A percentile compares a stretch with the other conserved stretches of the same genome.
Conservation (phyloP, 2,329 filamentous ascomycete genomes). For the Coniochaeta sp. region DNA sequence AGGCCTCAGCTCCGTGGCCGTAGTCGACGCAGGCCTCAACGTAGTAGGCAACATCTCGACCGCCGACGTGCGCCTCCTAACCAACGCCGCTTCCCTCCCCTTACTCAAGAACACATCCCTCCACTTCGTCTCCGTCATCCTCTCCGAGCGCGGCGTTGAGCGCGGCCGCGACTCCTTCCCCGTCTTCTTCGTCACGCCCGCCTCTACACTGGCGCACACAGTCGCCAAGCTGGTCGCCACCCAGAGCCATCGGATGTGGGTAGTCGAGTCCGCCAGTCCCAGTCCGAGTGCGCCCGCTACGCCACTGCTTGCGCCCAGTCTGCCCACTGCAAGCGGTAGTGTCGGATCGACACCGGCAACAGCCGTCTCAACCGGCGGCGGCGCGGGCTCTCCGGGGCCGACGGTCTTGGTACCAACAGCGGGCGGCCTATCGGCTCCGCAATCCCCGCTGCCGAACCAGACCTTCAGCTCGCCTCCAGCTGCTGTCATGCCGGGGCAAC, state of each 20-base stretch:
- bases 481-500: constrained; percentile 66
- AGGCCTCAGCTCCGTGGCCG: constrained; percentile 85
- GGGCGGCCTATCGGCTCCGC: constrained; percentile 30
- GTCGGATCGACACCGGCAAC: constrained; percentile 16
- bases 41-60: constrained; percentile 96
- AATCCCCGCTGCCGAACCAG: constrained; percentile 35
- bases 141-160: constrained; percentile 81
- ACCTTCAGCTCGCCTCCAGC: constrained; percentile 55
- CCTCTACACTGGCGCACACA: constrained; percentile 89
- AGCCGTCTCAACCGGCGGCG: constrained; percentile 13
- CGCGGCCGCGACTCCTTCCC: constrained; percentile 93
- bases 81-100: constrained; percentile 78
- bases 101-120: constrained; percentile 82
- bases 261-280: constrained; percentile 81
- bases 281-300: constrained; percentile 73
- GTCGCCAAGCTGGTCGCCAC: constrained; percentile 94
- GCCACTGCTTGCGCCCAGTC: constrained; percentile 49
- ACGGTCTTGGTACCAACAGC: constrained; percentile 21
- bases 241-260: constrained; percentile 90
- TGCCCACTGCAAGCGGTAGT: constrained; percentile 21
- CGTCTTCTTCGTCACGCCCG: constrained; percentile 88
- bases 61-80: constrained; percentile 84
- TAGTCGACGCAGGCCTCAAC: constrained; percentile 82
- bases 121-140: constrained; percentile 92
- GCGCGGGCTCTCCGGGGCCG: too few species aligned